These are phyloP conservation scores for Coemansia sp. DNA, from an alignment of 192 early-diverging fungal species.

Conservation along the genomic window DNA sequence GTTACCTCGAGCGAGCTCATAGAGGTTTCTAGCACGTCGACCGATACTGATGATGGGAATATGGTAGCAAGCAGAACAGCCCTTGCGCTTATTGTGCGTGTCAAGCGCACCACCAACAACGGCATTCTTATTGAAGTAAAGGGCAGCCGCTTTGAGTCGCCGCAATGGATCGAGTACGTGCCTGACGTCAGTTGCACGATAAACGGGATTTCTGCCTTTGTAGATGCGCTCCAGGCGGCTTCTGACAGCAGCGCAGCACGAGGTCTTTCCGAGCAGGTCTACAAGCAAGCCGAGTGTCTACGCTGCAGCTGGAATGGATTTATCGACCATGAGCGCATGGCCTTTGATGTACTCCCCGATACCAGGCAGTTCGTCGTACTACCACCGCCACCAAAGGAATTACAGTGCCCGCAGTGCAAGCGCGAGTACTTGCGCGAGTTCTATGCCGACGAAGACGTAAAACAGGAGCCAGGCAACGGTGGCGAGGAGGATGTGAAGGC, in stretches of 20 bases:
- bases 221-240: constrained; percentile 2
- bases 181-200: background rate
- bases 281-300: constrained; percentile 52
- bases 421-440: constrained; percentile 54
- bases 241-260: constrained; percentile 12
- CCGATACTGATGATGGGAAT: background rate
- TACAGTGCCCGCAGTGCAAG: constrained; percentile 39
- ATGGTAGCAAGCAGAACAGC: constrained; percentile 7
- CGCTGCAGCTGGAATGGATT: constrained; percentile 51
- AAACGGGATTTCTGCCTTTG: constrained; percentile 2
- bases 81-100: constrained; percentile 17
- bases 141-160: constrained; percentile 30
- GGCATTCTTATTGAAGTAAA: constrained; percentile 28
- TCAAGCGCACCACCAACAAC: background rate
- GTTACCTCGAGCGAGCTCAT: constrained; percentile 21
- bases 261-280: constrained; percentile 31
- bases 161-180: constrained; percentile 29
- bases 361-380: constrained; percentile 3
- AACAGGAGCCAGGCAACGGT: background rate
- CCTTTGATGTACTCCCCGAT: constrained; percentile 13
- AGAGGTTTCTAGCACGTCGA: constrained; percentile 8
- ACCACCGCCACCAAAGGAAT: constrained; percentile 10
- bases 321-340: constrained; percentile 32
- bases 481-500: background rate
- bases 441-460: constrained; percentile 36